Evolutionary conservation across 495 filamentous ascomycete species (phyloP).

Genomic region (Thozetella sp.): DNA sequence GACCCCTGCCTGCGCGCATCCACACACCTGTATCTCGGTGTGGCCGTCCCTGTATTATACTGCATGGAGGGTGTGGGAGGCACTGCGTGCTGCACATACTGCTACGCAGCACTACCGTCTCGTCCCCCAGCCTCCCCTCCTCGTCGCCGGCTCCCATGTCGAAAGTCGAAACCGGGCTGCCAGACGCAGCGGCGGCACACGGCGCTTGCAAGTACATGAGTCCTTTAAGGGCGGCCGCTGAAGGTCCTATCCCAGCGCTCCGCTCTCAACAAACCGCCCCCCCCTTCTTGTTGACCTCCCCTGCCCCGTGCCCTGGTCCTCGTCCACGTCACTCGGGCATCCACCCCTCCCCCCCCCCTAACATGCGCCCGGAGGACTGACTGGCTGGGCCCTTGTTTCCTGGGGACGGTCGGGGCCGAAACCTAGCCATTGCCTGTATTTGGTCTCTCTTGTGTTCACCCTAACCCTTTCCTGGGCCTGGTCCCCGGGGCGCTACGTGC

Average conservation of each 20-base stretch:
- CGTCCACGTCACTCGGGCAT: neutral
- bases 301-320: neutral
- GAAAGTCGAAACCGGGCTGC: slow-evolving; percentile 1
- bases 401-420: too few relatives aligned
- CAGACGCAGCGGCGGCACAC: neutral
- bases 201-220: neutral
- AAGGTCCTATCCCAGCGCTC: neutral
- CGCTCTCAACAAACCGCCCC: neutral
- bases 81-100: too few relatives aligned
- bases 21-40: too few relatives aligned
- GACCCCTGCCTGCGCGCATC: too few relatives aligned
- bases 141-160: neutral
- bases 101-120: too few relatives aligned
- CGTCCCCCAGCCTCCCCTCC: neutral
- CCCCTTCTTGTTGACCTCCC: too few relatives aligned
- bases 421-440: neutral
- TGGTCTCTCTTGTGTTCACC: neutral
- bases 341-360: too few relatives aligned
- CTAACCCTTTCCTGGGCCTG: neutral
- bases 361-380: too few relatives aligned
- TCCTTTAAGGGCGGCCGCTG: neutral
- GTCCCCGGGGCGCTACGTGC: neutral
- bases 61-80: too few relatives aligned
- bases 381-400: too few relatives aligned
- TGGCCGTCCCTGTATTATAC: too few relatives aligned